These are phyloP conservation scores for Jaminaea rosea DNA, from an alignment of 1,284 basidiomycete genomes.

Conservation along the genomic window DNA sequence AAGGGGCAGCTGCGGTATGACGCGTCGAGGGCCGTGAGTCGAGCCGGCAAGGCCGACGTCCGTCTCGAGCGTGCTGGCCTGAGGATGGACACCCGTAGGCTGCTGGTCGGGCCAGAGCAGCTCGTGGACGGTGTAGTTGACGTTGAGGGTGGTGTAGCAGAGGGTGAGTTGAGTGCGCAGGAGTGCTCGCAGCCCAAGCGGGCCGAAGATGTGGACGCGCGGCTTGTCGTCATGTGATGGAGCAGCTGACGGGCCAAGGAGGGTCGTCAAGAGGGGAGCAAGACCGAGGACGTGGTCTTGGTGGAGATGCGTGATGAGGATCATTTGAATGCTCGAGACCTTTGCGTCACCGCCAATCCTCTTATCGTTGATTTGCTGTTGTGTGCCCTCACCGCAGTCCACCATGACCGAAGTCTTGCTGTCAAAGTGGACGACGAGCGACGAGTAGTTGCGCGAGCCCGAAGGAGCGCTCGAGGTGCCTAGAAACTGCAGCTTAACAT, in stretches of 20 bases:
- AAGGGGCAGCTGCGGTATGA: slow-evolving; percentile 27
- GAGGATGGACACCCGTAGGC: slow-evolving; percentile 3
- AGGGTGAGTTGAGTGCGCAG: slow-evolving; percentile 36
- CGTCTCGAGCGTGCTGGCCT: slow-evolving; percentile 1
- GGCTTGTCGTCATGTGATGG: slow-evolving; percentile 9
- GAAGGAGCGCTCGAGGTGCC: slow-evolving; percentile 41
- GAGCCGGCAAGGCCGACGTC: slow-evolving; percentile 6
- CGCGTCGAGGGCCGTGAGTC: slow-evolving; percentile 12
- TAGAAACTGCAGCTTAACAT: slow-evolving; percentile 34
- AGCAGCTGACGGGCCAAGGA: slow-evolving; percentile 32
- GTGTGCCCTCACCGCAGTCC: slow-evolving; percentile 45
- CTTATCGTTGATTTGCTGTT: slow-evolving; percentile 30
- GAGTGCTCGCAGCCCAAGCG: slow-evolving; percentile 35
- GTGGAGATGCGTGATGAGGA: slow-evolving; percentile 43
- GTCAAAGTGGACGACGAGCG: slow-evolving; percentile 35
- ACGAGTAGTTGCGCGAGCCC: slow-evolving; percentile 33
- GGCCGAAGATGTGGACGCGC: slow-evolving; percentile 36
- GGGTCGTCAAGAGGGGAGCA: slow-evolving; percentile 38
- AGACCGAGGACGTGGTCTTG: slow-evolving; percentile 40
- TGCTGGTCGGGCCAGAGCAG: slow-evolving; percentile 26
- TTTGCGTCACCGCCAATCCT: slow-evolving; percentile 31
- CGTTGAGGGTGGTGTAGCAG: slow-evolving; percentile 34
- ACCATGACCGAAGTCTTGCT: slow-evolving; percentile 35
- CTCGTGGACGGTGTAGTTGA: slow-evolving; percentile 42
- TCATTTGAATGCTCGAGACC: slow-evolving; percentile 30